Evolutionary conservation across 139 green algal species (phyloP).

Genomic region (Chlorella sorokiniana): DNA sequence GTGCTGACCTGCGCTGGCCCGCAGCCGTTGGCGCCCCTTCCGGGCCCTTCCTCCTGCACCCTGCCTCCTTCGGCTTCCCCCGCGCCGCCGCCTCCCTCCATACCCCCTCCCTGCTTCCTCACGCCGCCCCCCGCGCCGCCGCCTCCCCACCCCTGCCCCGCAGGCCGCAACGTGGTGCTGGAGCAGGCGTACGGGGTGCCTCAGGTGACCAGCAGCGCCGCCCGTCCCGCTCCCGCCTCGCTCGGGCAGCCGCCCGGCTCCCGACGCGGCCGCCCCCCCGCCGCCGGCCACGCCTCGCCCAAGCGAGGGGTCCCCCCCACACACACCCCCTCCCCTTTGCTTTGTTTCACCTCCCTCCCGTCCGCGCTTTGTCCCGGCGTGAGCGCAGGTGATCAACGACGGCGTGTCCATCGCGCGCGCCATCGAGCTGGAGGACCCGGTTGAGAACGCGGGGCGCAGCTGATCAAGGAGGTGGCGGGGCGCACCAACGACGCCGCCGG

Average conservation of each 20-base stretch:
- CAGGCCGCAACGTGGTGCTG: constrained; percentile 97
- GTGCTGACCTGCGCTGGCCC: too few relatives aligned
- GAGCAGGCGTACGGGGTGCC: constrained; percentile 94
- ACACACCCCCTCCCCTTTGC: too few relatives aligned
- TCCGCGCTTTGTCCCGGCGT: not conserved
- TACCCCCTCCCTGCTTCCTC: not conserved
- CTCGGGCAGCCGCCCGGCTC: too few relatives aligned
- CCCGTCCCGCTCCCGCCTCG: not conserved
- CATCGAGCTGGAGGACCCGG: constrained; percentile 92
- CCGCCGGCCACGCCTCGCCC: too few relatives aligned
- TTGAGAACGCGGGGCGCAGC: constrained; percentile 97
- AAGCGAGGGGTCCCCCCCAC: too few relatives aligned
- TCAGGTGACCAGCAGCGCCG: constrained; percentile 42
- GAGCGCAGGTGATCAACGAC: constrained; percentile 95
- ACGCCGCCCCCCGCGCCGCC: not conserved
- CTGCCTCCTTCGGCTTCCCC: not conserved
- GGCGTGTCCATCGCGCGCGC: constrained; percentile 96
- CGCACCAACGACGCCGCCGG: constrained; percentile 96
- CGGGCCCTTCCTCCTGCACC: too few relatives aligned
- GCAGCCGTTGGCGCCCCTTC: too few relatives aligned
- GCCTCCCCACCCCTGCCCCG: not conserved
- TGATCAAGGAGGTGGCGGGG: constrained; percentile 98
- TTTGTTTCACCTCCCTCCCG: too few relatives aligned
- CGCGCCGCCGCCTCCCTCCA: not conserved
- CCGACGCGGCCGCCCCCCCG: too few relatives aligned